phyloP scores from a whole-genome alignment of 208 protist genomes.

The Angomonas ambiguus region DNA sequence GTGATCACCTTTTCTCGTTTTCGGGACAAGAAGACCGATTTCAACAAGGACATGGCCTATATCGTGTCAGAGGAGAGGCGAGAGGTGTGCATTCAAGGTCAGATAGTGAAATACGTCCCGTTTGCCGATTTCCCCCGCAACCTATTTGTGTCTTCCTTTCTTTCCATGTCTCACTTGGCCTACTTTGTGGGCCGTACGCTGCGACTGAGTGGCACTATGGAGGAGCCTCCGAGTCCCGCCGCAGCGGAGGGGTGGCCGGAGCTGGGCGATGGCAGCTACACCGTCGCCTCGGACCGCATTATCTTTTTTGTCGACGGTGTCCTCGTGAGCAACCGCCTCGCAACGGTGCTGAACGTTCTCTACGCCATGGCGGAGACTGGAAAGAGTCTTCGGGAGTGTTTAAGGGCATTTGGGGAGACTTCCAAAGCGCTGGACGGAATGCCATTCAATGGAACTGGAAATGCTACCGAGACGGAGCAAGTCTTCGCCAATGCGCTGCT shows the following conservation, averaged over 20 bases:
- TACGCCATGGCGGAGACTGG: constrained; percentile 21
- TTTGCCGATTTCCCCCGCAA: neutral
- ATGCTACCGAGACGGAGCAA: neutral
- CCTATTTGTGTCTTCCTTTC: neutral
- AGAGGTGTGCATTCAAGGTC: neutral
- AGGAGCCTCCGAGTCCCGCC: neutral
- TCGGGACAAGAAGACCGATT: neutral
- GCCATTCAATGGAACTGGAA: neutral
- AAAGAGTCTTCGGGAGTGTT: constrained; percentile 21
- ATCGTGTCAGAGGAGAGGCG: neutral
- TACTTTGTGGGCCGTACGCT: neutral
- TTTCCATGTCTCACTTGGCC: neutral
- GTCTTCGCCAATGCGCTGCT: neutral
- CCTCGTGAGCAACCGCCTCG: constrained; percentile 31
- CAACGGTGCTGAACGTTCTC: constrained; percentile 35
- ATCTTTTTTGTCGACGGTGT: constrained; percentile 36
- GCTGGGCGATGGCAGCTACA: constrained; percentile 11
- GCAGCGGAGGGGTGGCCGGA: neutral
- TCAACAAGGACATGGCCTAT: neutral
- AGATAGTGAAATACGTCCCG: neutral
- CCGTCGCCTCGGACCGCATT: constrained; percentile 18
- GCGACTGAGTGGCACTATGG: neutral
- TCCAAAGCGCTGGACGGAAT: neutral
- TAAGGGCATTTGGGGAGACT: constrained; percentile 10
- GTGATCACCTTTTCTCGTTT: constrained; percentile 13